Percentiles rank a stretch among this genome's conserved stretches.
phyloP scores from a whole-genome alignment of 768 basidiomycete genomes.

The Rhizopogon sp. region DNA sequence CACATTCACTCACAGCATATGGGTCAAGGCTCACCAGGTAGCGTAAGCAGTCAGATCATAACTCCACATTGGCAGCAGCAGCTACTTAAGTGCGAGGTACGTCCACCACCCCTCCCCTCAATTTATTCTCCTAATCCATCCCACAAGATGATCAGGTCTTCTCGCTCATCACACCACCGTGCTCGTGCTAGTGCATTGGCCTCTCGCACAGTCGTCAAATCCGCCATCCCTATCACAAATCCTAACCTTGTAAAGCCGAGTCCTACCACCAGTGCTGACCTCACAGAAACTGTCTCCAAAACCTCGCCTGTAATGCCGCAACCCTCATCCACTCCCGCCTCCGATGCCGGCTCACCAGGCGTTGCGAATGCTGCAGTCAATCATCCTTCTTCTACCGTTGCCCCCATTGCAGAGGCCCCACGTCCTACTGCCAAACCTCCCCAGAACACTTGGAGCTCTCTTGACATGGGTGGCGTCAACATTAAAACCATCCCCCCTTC shows the following conservation, averaged over 20 bases:
- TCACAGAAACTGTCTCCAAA: constrained; percentile 17
- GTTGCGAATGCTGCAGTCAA: constrained; percentile 33
- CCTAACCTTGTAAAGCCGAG: constrained; percentile 64
- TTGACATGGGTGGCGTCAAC: constrained; percentile 95
- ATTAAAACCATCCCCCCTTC: constrained; percentile 84
- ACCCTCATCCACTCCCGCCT: constrained; percentile 24
- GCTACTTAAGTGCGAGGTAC: constrained; percentile 85
- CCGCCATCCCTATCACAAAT: constrained; percentile 88
- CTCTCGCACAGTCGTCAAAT: constrained; percentile 78
- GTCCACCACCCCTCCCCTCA: constrained; percentile 23
- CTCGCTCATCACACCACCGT: constrained; percentile 88
- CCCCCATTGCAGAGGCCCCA: constrained; percentile 64
- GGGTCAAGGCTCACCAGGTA: constrained; percentile 54
- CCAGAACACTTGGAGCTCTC: constrained; percentile 78
- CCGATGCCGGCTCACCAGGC: constrained; percentile 29
- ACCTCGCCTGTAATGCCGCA: constrained; percentile 24
- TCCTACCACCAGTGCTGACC: constrained; percentile 18
- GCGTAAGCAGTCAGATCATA: constrained; percentile 54
- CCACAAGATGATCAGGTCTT: constrained; percentile 72
- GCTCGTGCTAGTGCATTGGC: constrained; percentile 95
- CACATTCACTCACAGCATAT: constrained; percentile 57
- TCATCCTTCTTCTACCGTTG: constrained; percentile 74
- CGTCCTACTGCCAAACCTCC: constrained; percentile 65
- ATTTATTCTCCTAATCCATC: constrained; percentile 14
- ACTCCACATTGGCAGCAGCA: constrained; percentile 92